phyloP scores from a whole-genome alignment of 2,329 filamentous ascomycete species.

The Dendrostoma leiphaemia region DNA sequence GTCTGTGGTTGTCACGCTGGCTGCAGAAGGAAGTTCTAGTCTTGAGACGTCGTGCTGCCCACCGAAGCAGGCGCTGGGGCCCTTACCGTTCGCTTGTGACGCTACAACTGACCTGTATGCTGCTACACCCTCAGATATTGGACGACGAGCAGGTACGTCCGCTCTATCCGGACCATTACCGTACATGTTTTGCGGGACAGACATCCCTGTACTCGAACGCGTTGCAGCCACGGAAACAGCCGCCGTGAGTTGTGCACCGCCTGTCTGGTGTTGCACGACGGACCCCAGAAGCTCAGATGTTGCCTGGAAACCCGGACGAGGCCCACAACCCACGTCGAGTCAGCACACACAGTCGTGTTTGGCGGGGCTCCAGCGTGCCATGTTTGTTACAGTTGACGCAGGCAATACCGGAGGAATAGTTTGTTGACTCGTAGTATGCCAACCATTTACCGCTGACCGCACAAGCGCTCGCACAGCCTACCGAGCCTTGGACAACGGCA shows the following conservation, averaged over 20 bases:
- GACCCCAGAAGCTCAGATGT: background rate
- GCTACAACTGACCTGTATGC: background rate
- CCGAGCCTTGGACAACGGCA: no score
- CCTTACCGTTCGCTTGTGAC: background rate
- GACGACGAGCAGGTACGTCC: no score
- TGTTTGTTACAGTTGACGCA: background rate
- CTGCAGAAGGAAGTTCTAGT: background rate
- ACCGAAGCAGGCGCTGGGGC: background rate
- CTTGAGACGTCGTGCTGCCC: background rate
- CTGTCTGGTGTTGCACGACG: background rate
- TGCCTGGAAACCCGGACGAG: background rate
- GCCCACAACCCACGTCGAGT: background rate
- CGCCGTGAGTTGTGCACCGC: background rate
- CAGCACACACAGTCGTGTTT: background rate
- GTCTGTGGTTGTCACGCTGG: no score
- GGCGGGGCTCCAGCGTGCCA: background rate
- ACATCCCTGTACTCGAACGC: background rate
- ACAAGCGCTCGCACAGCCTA: no score
- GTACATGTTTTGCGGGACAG: background rate
- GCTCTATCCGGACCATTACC: background rate
- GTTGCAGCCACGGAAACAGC: background rate
- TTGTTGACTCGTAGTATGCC: no score
- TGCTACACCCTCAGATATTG: background rate
- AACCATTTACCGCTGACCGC: no score
- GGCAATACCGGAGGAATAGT: no score